Evolutionary conservation across 2,329 filamentous ascomycete species (phyloP).

Genomic region (Pseudogymnoascus sp.): DNA sequence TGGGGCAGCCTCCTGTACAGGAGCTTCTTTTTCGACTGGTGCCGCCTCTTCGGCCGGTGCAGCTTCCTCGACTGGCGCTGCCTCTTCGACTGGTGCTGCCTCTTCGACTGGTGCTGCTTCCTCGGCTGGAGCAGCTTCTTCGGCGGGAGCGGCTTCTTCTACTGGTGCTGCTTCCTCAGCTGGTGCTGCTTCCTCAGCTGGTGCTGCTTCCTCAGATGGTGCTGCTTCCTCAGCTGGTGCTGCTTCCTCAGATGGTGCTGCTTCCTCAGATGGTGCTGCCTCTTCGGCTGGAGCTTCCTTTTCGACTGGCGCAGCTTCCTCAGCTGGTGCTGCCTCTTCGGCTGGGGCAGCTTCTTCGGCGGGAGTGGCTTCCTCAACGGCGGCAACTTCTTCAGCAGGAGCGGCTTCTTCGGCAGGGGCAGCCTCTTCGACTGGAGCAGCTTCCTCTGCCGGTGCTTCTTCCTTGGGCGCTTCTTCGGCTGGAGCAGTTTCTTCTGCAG

Average conservation of each 20-base stretch:
- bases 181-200: neutral
- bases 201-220: neutral
- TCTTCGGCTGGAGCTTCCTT: no score
- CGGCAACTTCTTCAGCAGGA: neutral
- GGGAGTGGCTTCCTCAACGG: no score
- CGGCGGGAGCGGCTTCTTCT: constrained; percentile 13
- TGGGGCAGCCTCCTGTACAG: neutral
- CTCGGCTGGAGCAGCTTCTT: constrained; percentile 5
- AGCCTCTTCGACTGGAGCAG: no score
- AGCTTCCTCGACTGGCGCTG: constrained; percentile 10
- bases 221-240: constrained; percentile 9
- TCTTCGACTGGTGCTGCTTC: constrained; percentile 16
- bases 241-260: neutral
- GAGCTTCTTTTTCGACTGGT: neutral
- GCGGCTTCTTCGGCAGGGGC: no score
- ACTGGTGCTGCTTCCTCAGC: constrained; percentile 15
- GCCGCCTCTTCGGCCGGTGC: neutral
- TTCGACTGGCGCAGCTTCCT: neutral
- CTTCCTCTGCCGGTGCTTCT: no score
- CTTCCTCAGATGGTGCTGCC: no score
- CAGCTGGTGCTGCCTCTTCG: neutral
- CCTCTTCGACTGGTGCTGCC: constrained; percentile 11
- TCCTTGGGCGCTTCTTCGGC: neutral
- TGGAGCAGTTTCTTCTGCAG: constrained; percentile 10
- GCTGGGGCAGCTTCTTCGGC: no score